Conservation (phyloP, 2,329 filamentous ascomycete species). For the Zasmidium angulare region DNA sequence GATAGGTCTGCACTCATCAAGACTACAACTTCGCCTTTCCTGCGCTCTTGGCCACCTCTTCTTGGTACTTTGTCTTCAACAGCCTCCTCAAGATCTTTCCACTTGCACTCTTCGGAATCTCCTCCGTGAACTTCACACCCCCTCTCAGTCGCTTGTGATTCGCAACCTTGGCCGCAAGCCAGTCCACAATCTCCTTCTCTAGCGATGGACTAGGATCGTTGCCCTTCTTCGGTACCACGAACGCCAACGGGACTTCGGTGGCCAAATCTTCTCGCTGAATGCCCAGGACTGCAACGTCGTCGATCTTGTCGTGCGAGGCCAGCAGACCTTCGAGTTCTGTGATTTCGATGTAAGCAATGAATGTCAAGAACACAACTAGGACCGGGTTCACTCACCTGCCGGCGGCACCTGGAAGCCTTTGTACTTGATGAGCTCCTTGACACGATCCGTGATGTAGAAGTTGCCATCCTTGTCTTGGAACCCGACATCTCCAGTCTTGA, state of each 20-base stretch:
- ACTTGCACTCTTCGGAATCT: conserved; percentile 70
- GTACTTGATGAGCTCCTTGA: conserved; percentile 64
- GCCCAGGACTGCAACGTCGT: conserved; percentile 58
- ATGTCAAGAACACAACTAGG: too few relatives aligned
- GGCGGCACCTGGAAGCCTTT: conserved; percentile 32
- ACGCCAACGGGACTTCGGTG: conserved; percentile 59
- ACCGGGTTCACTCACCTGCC: too few relatives aligned
- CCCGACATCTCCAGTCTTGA: conserved; percentile 84
- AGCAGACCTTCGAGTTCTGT: conserved; percentile 47
- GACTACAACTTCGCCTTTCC: not conserved
- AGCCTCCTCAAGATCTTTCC: conserved; percentile 72
- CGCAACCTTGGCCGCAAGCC: conserved; percentile 66
- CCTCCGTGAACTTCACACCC: conserved; percentile 64
- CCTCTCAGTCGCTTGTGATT: conserved; percentile 54
- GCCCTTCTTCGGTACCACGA: conserved; percentile 48
- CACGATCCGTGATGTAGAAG: conserved; percentile 83
- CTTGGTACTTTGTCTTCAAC: not conserved
- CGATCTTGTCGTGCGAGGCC: conserved; percentile 52
- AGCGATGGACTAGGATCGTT: conserved; percentile 26
- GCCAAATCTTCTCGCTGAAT: conserved; percentile 53
- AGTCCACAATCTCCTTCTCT: conserved; percentile 54
- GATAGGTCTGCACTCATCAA: too few relatives aligned
- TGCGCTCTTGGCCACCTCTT: not conserved
- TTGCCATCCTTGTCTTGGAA: conserved; percentile 73
- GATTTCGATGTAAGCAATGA: conserved; percentile 38